phyloP scores from a whole-genome alignment of 257 asterid species.

The Fraxinus anomala region DNA sequence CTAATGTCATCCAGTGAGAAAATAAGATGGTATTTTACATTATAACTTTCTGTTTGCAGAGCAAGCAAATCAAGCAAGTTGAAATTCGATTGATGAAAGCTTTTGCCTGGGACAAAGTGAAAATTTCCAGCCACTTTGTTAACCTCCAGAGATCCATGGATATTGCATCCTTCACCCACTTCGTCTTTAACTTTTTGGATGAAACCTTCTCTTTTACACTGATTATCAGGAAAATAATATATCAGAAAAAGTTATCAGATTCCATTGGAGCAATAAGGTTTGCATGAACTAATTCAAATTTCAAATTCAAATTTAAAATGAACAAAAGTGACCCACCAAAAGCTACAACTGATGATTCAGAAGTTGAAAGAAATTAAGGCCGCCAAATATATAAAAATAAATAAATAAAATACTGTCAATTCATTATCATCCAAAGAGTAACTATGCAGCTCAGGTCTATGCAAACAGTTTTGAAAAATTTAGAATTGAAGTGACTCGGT shows the following conservation, averaged over 20 bases:
- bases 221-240: conserved; percentile 23
- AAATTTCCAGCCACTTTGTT: conserved; percentile 98
- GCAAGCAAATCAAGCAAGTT: conserved; percentile 67
- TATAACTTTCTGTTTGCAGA: conserved; percentile 62
- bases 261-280: not conserved
- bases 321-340: not conserved
- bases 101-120: conserved; percentile 86
- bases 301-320: not conserved
- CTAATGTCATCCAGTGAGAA: conserved; percentile 1
- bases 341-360: not conserved
- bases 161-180: conserved; percentile 97
- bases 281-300: not conserved
- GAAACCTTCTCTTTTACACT: conserved; percentile 97
- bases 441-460: not conserved
- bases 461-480: not conserved
- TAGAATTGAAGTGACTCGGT: not conserved
- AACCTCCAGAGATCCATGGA: conserved; percentile 93
- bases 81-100: conserved; percentile 63
- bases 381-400: no score
- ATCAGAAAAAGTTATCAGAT: conserved; percentile 13
- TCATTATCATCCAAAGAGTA: not conserved
- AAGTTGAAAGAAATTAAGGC: not conserved
- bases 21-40: conserved; percentile 50
- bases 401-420: not conserved
- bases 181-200: conserved; percentile 84